Evolutionary conservation across 1,284 basidiomycete species (phyloP).

Genomic region (Cystobasidium sp.): DNA sequence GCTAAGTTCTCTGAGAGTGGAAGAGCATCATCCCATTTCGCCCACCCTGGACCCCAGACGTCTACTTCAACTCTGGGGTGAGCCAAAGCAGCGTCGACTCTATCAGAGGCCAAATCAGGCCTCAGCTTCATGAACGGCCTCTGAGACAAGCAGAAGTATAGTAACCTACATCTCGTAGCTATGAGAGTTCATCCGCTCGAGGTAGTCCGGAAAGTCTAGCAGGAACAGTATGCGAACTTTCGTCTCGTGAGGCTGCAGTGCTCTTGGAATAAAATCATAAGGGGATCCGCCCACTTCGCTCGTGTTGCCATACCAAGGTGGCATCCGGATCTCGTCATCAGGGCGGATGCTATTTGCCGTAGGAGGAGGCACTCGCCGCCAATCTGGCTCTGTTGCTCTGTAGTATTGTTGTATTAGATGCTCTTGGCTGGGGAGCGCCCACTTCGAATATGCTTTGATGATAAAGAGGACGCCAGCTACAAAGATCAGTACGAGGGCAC

Average conservation of each 20-base stretch:
- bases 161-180: conserved; percentile 36
- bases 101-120: background rate
- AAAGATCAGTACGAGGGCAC: background rate
- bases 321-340: background rate
- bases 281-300: conserved; percentile 9
- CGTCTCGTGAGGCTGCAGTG: background rate
- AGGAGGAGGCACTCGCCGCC: conserved; percentile 15
- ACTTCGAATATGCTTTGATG: background rate
- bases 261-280: conserved; percentile 19
- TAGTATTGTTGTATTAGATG: conserved; percentile 11
- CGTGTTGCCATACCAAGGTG: conserved; percentile 30
- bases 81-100: conserved; percentile 33
- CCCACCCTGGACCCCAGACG: conserved; percentile 42
- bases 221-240: conserved; percentile 31
- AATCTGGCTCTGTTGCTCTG: conserved; percentile 7
- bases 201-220: conserved; percentile 38
- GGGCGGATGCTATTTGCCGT: too few relatives aligned
- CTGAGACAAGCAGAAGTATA: too few relatives aligned
- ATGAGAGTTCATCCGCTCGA: conserved; percentile 40
- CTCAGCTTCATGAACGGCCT: background rate
- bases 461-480: background rate
- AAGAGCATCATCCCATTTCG: conserved; percentile 17
- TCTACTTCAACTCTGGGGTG: conserved; percentile 15
- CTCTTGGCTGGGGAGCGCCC: background rate
- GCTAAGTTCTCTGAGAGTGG: conserved; percentile 27